A percentile compares a stretch with the other conserved stretches of the same genome.
Evolutionary conservation across 495 filamentous ascomycete species (phyloP).

Genomic region (Peziza echinospora): DNA sequence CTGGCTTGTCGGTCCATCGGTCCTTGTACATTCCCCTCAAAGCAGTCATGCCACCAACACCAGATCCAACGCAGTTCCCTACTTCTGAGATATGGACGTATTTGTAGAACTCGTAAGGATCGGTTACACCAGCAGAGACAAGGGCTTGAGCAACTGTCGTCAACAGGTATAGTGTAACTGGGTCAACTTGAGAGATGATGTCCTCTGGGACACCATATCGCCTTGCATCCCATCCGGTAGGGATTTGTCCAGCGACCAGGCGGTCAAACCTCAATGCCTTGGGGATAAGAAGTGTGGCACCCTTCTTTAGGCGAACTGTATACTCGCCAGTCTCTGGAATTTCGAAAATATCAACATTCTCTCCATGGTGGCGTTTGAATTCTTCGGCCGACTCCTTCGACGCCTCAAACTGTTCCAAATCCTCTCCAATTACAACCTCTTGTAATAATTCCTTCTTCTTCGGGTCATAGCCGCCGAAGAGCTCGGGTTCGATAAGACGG

Average conservation of each 20-base stretch:
- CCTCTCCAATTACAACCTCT: slow-evolving; percentile 89
- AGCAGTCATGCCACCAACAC: slow-evolving; percentile 82
- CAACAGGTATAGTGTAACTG: slow-evolving; percentile 82
- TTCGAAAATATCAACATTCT: slow-evolving; percentile 94
- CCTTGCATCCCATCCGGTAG: slow-evolving; percentile 89
- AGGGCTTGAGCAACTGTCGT: slow-evolving; percentile 83
- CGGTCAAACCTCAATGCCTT: slow-evolving; percentile 95
- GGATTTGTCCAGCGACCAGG: slow-evolving; percentile 87
- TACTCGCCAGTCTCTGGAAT: slow-evolving; percentile 87
- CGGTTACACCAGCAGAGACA: slow-evolving; percentile 85
- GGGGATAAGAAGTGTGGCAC: slow-evolving; percentile 77
- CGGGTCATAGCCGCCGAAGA: slow-evolving; percentile 93
- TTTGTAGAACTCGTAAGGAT: slow-evolving; percentile 99
- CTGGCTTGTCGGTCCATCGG: slow-evolving; percentile 84
- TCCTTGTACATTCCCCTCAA: slow-evolving; percentile 97
- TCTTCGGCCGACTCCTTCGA: slow-evolving; percentile 94
- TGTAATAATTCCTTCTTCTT: slow-evolving; percentile 97
- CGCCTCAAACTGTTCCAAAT: slow-evolving; percentile 88
- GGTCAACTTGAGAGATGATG: slow-evolving; percentile 93
- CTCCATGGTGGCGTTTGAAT: slow-evolving; percentile 89
- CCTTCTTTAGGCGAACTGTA: slow-evolving; percentile 82
- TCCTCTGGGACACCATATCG: slow-evolving; percentile 91
- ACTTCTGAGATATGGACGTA: slow-evolving; percentile 97
- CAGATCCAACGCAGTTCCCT: slow-evolving; percentile 94
- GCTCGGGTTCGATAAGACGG: slow-evolving; percentile 87